phyloP scores from a whole-genome alignment of 2,329 filamentous ascomycete genomes.

The Huntiella bhutanensis region DNA sequence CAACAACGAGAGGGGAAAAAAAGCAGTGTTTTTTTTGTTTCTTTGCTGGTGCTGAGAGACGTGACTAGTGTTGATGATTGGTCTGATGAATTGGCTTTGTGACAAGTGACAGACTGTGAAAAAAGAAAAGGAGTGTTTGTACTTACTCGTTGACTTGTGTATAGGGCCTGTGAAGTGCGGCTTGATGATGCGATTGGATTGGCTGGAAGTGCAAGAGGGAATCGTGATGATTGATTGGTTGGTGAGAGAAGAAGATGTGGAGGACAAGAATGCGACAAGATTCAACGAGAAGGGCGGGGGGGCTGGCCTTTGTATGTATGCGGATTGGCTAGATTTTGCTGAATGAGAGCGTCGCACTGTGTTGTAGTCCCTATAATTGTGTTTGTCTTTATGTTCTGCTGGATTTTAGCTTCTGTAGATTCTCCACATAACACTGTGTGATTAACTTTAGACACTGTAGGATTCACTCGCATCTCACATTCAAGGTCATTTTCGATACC shows the following conservation, averaged over 20 bases:
- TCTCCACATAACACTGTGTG: not conserved
- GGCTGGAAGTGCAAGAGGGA: constrained; percentile 6
- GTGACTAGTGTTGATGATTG: too few species aligned
- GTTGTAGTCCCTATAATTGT: not conserved
- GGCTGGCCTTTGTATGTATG: constrained; percentile 10
- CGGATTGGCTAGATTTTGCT: constrained; percentile 4
- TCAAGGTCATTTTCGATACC: not conserved
- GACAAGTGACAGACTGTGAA: constrained; percentile 11
- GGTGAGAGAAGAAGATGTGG: constrained; percentile 24
- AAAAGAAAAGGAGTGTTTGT: constrained; percentile 17
- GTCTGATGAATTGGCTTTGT: too few species aligned
- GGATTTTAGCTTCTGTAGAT: not conserved
- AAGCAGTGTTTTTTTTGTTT: too few species aligned
- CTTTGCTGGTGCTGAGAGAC: too few species aligned
- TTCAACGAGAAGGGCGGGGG: constrained; percentile 29
- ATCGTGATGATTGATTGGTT: constrained; percentile 28
- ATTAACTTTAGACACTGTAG: too few species aligned
- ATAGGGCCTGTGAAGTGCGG: not conserved
- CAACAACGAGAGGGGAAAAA: too few species aligned
- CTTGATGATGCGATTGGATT: constrained; percentile 2
- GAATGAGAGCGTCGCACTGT: not conserved
- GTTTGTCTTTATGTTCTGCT: not conserved
- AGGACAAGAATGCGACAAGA: constrained; percentile 26
- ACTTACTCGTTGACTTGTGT: constrained; percentile 12
- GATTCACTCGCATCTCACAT: not conserved